phyloP scores from a whole-genome alignment of 257 asterid genomes.

The Leptodermis oblonga region DNA sequence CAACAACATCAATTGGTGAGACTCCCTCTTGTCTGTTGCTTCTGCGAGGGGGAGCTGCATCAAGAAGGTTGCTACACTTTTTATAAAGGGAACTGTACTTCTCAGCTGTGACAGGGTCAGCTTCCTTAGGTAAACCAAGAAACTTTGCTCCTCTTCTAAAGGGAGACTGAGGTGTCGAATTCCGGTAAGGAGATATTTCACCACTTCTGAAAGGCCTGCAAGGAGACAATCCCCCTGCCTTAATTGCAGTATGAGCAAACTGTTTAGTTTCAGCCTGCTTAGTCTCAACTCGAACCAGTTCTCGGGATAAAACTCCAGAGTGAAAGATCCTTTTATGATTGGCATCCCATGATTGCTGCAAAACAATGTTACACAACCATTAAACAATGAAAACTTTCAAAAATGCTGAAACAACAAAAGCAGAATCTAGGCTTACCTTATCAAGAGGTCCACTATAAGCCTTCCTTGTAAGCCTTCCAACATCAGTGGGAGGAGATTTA shows the following conservation, averaged over 20 bases:
- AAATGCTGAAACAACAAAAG: neutral
- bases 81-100: conserved; percentile 52
- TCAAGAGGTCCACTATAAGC: conserved; percentile 90
- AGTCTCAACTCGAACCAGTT: conserved; percentile 35
- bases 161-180: conserved; percentile 70
- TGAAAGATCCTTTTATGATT: conserved; percentile 55
- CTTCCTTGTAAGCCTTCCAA: conserved; percentile 55
- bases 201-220: conserved; percentile 61
- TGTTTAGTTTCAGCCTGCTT: conserved; percentile 36
- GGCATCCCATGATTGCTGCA: conserved; percentile 56
- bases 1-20: conserved; percentile 25
- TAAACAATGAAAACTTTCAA: neutral
- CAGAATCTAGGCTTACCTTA: conserved; percentile 41
- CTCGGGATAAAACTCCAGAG: conserved; percentile 72
- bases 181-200: conserved; percentile 75
- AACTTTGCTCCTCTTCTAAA: conserved; percentile 67
- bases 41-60: conserved; percentile 44
- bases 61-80: conserved; percentile 48
- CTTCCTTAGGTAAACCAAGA: conserved; percentile 70
- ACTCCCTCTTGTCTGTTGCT: conserved; percentile 34
- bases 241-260: conserved; percentile 30
- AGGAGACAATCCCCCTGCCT: conserved; percentile 53
- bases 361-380: conserved; percentile 8
- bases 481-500: conserved; percentile 41
- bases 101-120: conserved; percentile 36